These are phyloP conservation scores for Argentina anserina DNA, from an alignment of 306 rosid genomes.

Conservation along the genomic window DNA sequence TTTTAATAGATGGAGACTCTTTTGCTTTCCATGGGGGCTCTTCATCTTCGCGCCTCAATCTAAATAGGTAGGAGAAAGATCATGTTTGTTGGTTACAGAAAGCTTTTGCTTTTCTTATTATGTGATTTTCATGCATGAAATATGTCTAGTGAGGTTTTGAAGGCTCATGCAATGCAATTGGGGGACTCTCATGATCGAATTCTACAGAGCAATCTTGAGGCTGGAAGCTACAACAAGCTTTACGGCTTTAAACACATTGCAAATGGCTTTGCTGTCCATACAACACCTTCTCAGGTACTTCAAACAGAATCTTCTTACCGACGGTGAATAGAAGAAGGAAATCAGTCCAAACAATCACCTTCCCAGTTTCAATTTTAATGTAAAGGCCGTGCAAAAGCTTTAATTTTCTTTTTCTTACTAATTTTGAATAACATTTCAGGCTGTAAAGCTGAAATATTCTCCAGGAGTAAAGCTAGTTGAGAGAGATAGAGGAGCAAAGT, in stretches of 20 bases:
- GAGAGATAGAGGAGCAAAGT: slow-evolving; percentile 49
- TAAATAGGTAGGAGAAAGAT: slow-evolving; percentile 1
- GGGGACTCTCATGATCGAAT: slow-evolving; percentile 54
- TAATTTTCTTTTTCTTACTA: background rate
- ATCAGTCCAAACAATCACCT: no score
- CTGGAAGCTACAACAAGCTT: slow-evolving; percentile 66
- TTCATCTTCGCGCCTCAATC: slow-evolving; percentile 7
- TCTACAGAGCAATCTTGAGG: slow-evolving; percentile 48
- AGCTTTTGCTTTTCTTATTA: background rate
- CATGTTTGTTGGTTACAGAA: background rate
- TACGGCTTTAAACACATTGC: slow-evolving; percentile 62
- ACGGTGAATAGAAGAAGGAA: no score
- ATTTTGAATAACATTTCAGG: slow-evolving; percentile 15
- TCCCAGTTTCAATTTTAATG: no score
- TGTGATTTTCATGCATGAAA: slow-evolving; percentile 4
- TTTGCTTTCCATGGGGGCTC: slow-evolving; percentile 41
- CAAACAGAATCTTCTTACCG: no score
- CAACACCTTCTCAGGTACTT: slow-evolving; percentile 75
- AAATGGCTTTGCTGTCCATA: slow-evolving; percentile 75
- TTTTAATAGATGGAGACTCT: slow-evolving; percentile 55
- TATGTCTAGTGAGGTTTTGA: slow-evolving; percentile 33
- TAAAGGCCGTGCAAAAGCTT: no score
- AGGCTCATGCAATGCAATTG: slow-evolving; percentile 45
- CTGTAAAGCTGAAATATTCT: slow-evolving; percentile 29
- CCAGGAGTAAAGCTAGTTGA: slow-evolving; percentile 38